Conservation (phyloP, 257 asterid species). For the Nicotiana noctiflora region DNA sequence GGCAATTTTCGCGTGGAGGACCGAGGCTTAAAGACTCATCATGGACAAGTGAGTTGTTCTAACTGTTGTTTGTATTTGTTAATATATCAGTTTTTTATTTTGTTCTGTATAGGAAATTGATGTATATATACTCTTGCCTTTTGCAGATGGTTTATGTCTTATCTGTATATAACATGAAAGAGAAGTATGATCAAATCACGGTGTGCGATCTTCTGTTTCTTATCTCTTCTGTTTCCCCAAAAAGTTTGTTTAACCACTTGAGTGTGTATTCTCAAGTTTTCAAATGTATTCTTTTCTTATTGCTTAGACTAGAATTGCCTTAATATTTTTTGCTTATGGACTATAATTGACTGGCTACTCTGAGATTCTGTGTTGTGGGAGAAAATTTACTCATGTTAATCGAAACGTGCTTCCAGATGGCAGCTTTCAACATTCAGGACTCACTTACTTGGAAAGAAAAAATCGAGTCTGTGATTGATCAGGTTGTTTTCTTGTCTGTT, state of each 20-base stretch:
- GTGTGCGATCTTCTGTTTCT: constrained; percentile 27
- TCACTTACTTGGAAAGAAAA: constrained; percentile 83
- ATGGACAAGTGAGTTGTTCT: constrained; percentile 69
- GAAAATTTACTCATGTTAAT: neutral
- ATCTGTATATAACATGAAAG: constrained; percentile 85
- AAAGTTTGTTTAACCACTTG: neutral
- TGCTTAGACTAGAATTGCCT: neutral
- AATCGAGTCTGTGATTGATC: constrained; percentile 80
- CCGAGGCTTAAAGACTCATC: constrained; percentile 89
- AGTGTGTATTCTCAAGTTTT: neutral
- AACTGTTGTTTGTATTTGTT: neutral
- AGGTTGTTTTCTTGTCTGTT: constrained; percentile 36
- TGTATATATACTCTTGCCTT: neutral
- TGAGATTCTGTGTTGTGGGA: neutral
- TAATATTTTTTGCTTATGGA: neutral
- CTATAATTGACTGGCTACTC: neutral
- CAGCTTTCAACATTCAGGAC: constrained; percentile 94
- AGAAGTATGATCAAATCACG: constrained; percentile 56
- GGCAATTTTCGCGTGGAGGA: constrained; percentile 96
- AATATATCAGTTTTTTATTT: neutral
- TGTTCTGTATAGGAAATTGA: neutral
- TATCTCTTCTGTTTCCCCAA: neutral
- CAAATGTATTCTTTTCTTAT: neutral
- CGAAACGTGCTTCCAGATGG: constrained; percentile 55
- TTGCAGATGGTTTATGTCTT: constrained; percentile 86